A percentile compares a stretch with the other conserved stretches of the same genome.
phyloP scores from a whole-genome alignment of 192 early-diverging fungal species.

The Podila minutissima region DNA sequence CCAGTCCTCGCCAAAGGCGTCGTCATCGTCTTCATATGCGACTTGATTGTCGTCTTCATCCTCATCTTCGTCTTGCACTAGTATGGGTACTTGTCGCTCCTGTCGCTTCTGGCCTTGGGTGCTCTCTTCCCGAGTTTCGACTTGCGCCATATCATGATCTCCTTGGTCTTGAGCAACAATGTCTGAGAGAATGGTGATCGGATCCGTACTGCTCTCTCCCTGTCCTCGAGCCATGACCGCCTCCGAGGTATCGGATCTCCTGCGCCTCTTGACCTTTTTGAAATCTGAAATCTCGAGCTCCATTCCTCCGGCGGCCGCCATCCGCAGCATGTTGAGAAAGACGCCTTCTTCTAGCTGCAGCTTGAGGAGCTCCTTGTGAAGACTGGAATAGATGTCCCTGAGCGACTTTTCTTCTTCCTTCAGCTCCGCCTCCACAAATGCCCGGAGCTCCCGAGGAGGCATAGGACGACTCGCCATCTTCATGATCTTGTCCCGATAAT shows the following conservation, averaged over 20 bases:
- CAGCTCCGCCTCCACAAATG: constrained; percentile 16
- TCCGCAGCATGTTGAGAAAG: constrained; percentile 19
- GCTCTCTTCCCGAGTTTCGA: no score
- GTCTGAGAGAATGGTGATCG: no score
- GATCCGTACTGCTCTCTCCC: no score
- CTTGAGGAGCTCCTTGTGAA: constrained; percentile 42
- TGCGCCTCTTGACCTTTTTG: neutral
- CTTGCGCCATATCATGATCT: no score
- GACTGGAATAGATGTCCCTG: neutral
- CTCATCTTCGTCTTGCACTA: constrained; percentile 1
- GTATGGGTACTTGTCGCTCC: neutral
- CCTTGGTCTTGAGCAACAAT: no score
- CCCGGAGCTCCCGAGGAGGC: constrained; percentile 19
- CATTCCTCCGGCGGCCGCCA: constrained; percentile 1
- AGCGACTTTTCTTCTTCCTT: constrained; percentile 18
- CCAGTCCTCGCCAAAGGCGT: neutral
- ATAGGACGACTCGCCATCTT: constrained; percentile 13
- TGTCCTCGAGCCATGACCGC: neutral
- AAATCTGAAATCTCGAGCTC: constrained; percentile 11
- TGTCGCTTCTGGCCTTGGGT: neutral
- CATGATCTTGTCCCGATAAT: neutral
- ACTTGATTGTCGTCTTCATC: constrained; percentile 2
- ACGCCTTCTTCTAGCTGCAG: constrained; percentile 44
- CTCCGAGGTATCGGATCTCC: neutral
- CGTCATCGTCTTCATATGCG: constrained; percentile 3